A percentile compares a stretch with the other conserved stretches of the same genome.
Conservation (phyloP, 1,284 basidiomycete genomes). For the Tremellales sp. region DNA sequence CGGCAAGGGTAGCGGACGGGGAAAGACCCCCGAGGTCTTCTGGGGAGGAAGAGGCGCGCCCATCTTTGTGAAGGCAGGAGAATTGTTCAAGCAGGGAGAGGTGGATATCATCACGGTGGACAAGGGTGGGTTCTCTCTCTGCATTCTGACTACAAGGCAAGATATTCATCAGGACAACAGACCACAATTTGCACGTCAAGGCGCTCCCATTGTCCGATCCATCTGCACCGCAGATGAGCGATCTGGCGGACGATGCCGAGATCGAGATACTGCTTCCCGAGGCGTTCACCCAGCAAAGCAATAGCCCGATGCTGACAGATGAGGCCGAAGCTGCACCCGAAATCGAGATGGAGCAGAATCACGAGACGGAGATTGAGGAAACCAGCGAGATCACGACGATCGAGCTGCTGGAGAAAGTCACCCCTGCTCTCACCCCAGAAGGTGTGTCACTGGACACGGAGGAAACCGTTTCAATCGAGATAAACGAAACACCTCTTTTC, state of each 20-base stretch:
- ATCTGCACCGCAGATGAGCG: constrained; percentile 30
- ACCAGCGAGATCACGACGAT: constrained; percentile 1
- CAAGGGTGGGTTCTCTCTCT: constrained; percentile 23
- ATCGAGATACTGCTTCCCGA: constrained; percentile 18
- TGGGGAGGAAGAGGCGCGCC: constrained; percentile 43
- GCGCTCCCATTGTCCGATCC: constrained; percentile 26
- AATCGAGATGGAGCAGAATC: constrained; percentile 1
- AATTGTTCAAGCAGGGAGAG: constrained; percentile 46
- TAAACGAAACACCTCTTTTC: constrained; percentile 25
- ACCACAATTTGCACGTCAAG: constrained; percentile 22
- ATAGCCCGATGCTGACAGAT: neutral
- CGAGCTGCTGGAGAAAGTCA: constrained; percentile 1
- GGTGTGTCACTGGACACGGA: neutral
- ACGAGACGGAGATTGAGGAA: neutral
- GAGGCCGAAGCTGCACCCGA: neutral
- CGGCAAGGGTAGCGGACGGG: constrained; percentile 4
- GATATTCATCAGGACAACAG: constrained; percentile 2
- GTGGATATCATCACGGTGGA: constrained; percentile 35
- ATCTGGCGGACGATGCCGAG: constrained; percentile 30
- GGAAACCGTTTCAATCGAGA: constrained; percentile 4
- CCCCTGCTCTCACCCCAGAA: neutral
- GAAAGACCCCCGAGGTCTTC: constrained; percentile 18
- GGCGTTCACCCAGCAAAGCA: neutral
- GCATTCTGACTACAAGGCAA: neutral
- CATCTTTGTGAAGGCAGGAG: constrained; percentile 48